Evolutionary conservation across 306 rosid genomes (phyloP).

Genomic region (Canavalia ensiformis): DNA sequence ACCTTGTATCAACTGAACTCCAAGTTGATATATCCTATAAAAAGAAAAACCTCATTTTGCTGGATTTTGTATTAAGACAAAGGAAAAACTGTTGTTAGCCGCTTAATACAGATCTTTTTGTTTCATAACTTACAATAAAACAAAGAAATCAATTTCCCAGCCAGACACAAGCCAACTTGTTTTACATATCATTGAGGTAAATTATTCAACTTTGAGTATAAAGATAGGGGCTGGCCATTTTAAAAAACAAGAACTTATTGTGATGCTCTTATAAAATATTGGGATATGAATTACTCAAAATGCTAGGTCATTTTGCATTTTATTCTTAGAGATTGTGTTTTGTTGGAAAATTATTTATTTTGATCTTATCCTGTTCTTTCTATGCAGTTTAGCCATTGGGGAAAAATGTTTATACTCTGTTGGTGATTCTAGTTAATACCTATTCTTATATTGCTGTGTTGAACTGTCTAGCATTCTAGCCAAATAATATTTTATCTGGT

Average conservation of each 20-base stretch:
- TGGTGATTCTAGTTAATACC: slow-evolving; percentile 34
- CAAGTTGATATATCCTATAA: background rate
- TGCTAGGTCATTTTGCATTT: background rate
- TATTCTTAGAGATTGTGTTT: slow-evolving; percentile 5
- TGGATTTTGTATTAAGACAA: background rate
- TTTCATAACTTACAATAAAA: background rate
- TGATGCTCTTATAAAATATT: slow-evolving; percentile 12
- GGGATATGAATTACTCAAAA: background rate
- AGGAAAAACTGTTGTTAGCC: background rate
- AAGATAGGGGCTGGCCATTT: background rate
- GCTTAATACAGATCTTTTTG: background rate
- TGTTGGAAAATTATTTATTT: slow-evolving; percentile 1
- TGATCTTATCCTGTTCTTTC: background rate
- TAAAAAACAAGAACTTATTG: background rate
- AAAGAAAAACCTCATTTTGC: background rate
- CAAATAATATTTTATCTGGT: background rate
- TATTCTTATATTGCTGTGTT: slow-evolving; percentile 22
- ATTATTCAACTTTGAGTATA: background rate
- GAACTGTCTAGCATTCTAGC: slow-evolving; percentile 8
- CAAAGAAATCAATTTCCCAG: background rate
- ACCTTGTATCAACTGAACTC: slow-evolving; percentile 12
- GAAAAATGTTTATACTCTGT: background rate
- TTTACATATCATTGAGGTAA: slow-evolving; percentile 19
- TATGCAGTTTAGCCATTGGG: background rate
- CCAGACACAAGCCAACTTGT: background rate